Base-by-base conservation (phyloP, 495 filamentous ascomycete species). In the Viridothelium virens region DNA sequence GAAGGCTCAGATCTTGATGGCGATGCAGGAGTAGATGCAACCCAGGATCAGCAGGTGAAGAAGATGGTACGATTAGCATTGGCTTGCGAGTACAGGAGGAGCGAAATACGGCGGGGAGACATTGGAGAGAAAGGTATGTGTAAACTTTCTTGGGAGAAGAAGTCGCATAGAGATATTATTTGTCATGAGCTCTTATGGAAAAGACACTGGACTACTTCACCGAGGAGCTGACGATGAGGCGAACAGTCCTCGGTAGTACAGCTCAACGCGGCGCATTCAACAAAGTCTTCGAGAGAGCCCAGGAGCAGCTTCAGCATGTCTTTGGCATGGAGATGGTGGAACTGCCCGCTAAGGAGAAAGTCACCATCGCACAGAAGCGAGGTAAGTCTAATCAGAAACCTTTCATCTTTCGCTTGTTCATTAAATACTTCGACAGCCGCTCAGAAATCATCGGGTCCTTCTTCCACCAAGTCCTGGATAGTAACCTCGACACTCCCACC, bases 311-410 rank as follows among this genome's bases (percentile, higher is more conserved):
- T 38, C 76, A 80, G 34, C 76, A 72, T 2, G 79, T 82, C 7
- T 96, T 96, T 73, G 92, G 92, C 3, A 94, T 96, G 90, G 84
- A 91, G 74, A 84, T 97, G 82, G 79, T 81, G 1, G 92, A 95
- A 76, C 79, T 96, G 64, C 92, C 92, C 0, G 78, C 79, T 31
- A 84, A 80, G 70, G 94, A 97, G 75, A 95, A 92, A 76, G 79
- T 86, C 14, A 89, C 87, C 14, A 73, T 96, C 67, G 82, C 81
- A 31, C 86, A 95, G 59, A 89, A 83, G 78, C 87, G 84, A 84
- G 90, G 86, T 87, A 84, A 79, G 80, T 25, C 41, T 46, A 12
- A 7, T 74, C 53, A 6, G 16, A 1, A 62, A 36, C 38, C 67
- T 61, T 12, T 44, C 36, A 9, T 56, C 37, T 33, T 38, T 39